Percentiles rank a stretch among this genome's conserved stretches.
phyloP scores from a whole-genome alignment of 805 yeast species.

The Zygoascus bituminiphila region DNA sequence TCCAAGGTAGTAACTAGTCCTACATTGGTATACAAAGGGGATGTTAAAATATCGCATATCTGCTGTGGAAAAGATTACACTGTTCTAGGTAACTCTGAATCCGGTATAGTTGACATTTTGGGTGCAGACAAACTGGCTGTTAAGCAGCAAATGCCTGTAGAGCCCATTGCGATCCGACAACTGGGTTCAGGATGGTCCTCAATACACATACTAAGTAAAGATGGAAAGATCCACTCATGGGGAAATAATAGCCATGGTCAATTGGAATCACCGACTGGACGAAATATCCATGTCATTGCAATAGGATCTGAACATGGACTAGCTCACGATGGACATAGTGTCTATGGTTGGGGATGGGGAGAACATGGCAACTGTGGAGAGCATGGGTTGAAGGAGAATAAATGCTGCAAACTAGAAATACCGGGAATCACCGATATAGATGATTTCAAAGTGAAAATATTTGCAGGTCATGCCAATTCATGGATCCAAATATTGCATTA shows the following conservation, averaged over 20 bases:
- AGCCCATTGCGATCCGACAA: constrained; percentile 5
- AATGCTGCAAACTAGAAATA: background rate
- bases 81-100: constrained; percentile 23
- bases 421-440: background rate
- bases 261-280: constrained; percentile 26
- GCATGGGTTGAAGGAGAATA: constrained; percentile 7
- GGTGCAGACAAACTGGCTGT: constrained; percentile 32
- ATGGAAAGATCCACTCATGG: constrained; percentile 35
- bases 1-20: background rate
- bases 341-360: constrained; percentile 93
- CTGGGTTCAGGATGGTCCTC: constrained; percentile 74
- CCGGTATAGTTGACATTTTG: constrained; percentile 19
- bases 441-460: constrained; percentile 3
- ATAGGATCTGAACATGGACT: constrained; percentile 90
- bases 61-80: constrained; percentile 56
- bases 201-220: constrained; percentile 38
- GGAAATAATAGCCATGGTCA: constrained; percentile 83
- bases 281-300: constrained; percentile 24
- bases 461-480: constrained; percentile 18
- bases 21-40: constrained; percentile 1
- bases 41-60: constrained; percentile 12
- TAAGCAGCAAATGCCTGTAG: constrained; percentile 1
- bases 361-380: constrained; percentile 94
- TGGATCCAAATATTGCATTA: constrained; percentile 11
- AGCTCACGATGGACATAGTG: constrained; percentile 14